These are phyloP conservation scores for Tillandsia leiboldiana DNA, from an alignment of 176 grass and related monocot genomes.

Conservation along the genomic window DNA sequence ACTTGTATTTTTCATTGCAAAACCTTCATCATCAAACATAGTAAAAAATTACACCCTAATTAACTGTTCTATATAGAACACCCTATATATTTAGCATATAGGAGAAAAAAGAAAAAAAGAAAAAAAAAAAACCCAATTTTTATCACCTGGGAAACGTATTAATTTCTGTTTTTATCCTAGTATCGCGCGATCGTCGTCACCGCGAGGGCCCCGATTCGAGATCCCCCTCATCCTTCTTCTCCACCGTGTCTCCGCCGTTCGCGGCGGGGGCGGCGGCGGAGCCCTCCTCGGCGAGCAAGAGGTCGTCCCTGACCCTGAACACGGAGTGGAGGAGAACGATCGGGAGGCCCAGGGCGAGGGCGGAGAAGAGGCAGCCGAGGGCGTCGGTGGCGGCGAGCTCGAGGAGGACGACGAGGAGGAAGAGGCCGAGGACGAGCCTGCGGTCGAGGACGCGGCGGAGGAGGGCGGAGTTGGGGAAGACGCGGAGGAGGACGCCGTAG, in stretches of 20 bases:
- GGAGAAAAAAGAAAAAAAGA: no score
- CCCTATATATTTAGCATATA: no score
- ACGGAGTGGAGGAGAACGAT: conserved; percentile 50
- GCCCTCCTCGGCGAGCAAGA: conserved; percentile 26
- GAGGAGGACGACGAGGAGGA: conserved; percentile 45
- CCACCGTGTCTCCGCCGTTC: conserved; percentile 23
- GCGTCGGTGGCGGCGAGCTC: conserved; percentile 48
- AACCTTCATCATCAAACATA: no score
- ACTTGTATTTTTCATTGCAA: no score
- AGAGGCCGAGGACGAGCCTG: conserved; percentile 38
- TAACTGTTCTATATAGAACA: no score
- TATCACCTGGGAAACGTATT: no score
- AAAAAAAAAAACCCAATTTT: no score
- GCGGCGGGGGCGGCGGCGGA: neutral
- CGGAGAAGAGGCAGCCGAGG: conserved; percentile 42
- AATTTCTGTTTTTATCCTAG: no score
- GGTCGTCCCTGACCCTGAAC: conserved; percentile 62
- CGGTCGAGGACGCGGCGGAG: conserved; percentile 64
- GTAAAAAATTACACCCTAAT: no score
- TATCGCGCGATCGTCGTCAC: neutral
- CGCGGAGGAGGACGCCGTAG: conserved; percentile 53
- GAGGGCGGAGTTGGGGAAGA: conserved; percentile 48
- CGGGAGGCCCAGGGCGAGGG: conserved; percentile 38
- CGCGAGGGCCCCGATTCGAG: conserved; percentile 1
- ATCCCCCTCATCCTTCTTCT: conserved; percentile 75